Evolutionary conservation across 345 rosid species (phyloP).

Genomic region (Mercurialis annua): DNA sequence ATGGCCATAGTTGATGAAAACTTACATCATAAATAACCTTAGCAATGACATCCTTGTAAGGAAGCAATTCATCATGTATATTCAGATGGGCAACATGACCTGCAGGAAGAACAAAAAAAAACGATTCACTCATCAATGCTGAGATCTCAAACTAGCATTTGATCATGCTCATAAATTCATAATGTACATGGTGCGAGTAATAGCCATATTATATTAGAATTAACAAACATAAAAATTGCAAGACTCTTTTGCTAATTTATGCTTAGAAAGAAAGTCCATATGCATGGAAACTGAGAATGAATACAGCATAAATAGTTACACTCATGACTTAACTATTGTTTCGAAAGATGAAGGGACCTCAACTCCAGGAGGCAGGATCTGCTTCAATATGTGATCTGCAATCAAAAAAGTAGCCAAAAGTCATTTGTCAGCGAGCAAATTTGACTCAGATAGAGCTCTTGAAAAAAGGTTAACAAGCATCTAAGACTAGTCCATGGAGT

Average conservation of each 20-base stretch:
- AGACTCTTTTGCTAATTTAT: not conserved
- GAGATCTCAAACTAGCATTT: slow-evolving; percentile 8
- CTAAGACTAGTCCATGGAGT: no score
- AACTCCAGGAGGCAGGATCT: slow-evolving; percentile 79
- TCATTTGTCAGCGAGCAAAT: not conserved
- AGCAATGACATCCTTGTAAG: slow-evolving; percentile 81
- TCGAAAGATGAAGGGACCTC: slow-evolving; percentile 95
- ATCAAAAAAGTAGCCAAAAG: slow-evolving; percentile 20
- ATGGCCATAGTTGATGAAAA: slow-evolving; percentile 9
- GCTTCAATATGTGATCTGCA: slow-evolving; percentile 83
- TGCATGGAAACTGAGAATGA: not conserved
- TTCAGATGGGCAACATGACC: slow-evolving; percentile 95
- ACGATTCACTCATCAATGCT: slow-evolving; percentile 17
- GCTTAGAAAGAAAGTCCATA: not conserved
- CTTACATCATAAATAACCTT: slow-evolving; percentile 89
- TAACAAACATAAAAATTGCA: slow-evolving; percentile 7
- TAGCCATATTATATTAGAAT: not conserved
- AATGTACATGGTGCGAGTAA: not conserved
- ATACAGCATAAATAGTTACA: slow-evolving; percentile 16
- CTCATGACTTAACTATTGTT: slow-evolving; percentile 86
- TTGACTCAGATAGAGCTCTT: not conserved
- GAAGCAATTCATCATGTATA: slow-evolving; percentile 76
- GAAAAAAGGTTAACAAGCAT: not conserved
- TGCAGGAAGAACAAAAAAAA: slow-evolving; percentile 37
- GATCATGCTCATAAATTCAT: not conserved